Conservation (phyloP, 2,329 filamentous ascomycete genomes). For the Akanthomyces muscarius region DNA sequence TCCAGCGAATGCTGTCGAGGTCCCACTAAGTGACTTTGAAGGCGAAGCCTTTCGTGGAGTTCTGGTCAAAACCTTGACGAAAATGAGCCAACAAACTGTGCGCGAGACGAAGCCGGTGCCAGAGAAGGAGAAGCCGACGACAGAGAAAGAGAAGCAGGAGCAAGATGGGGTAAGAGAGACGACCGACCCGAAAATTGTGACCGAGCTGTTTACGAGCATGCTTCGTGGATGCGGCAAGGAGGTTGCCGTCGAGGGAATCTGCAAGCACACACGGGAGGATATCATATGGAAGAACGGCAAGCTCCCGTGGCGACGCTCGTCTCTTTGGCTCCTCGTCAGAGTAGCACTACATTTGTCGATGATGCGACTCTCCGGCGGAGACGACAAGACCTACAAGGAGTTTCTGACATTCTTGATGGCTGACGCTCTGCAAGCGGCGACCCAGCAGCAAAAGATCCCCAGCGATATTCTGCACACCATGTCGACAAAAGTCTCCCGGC, state of each 20-base stretch:
- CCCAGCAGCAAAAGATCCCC: not conserved
- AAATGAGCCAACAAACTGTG: not conserved
- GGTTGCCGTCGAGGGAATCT: not conserved
- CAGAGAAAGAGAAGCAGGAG: not conserved
- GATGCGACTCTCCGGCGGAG: not conserved
- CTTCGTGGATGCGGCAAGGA: not conserved
- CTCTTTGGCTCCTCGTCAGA: slow-evolving; percentile 50
- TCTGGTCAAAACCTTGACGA: not conserved
- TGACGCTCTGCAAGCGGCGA: not conserved
- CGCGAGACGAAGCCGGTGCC: not conserved
- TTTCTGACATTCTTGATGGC: not conserved
- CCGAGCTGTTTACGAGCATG: not conserved
- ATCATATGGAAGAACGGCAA: not conserved
- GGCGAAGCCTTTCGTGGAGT: not conserved
- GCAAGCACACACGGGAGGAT: not conserved
- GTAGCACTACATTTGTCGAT: slow-evolving; percentile 27
- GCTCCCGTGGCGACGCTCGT: slow-evolving; percentile 34
- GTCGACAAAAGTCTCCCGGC: not conserved
- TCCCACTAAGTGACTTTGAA: not conserved
- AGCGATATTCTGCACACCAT: not conserved
- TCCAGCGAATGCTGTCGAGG: not conserved
- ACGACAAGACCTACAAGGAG: not conserved
- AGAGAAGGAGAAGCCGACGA: not conserved
- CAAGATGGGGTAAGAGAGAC: not conserved
- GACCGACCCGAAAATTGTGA: not conserved